Conservation (phyloP, 2,329 filamentous ascomycete species). For the Penicillium sp. region DNA sequence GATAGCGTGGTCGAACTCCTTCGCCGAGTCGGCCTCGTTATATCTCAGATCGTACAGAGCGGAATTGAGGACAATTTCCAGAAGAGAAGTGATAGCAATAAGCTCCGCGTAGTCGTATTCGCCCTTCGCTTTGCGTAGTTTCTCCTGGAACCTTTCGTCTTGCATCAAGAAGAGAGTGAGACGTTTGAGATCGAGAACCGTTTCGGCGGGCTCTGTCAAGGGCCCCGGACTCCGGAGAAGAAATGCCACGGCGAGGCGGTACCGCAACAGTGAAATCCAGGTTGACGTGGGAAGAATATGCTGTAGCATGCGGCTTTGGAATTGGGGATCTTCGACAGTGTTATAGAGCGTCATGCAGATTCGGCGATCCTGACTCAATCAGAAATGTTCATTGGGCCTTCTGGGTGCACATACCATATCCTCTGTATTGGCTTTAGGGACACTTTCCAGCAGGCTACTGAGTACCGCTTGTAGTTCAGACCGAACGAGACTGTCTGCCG, state of each 20-base stretch:
- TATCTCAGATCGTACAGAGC: constrained; percentile 42
- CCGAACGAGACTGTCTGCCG: constrained; percentile 26
- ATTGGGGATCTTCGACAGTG: constrained; percentile 35
- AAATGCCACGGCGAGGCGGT: constrained; percentile 38
- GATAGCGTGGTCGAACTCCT: constrained; percentile 63
- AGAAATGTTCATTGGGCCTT: not conserved
- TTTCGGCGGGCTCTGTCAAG: constrained; percentile 24
- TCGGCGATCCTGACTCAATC: constrained; percentile 26
- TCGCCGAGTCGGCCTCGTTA: constrained; percentile 35
- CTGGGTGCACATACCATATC: constrained; percentile 18
- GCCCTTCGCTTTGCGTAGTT: constrained; percentile 22
- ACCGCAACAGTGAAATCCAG: constrained; percentile 38
- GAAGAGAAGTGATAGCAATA: constrained; percentile 58
- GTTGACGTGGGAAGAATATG: constrained; percentile 38
- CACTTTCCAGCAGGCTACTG: constrained; percentile 27
- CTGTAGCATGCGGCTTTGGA: constrained; percentile 40
- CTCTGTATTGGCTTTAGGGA: constrained; percentile 17
- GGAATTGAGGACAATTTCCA: constrained; percentile 71
- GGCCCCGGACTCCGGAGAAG: constrained; percentile 26
- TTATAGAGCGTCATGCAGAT: constrained; percentile 27
- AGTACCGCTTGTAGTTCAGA: constrained; percentile 34
- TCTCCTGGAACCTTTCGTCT: constrained; percentile 32
- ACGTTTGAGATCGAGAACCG: constrained; percentile 28
- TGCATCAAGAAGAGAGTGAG: constrained; percentile 27
- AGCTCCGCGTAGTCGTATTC: constrained; percentile 62